Conservation (phyloP, 2,329 filamentous ascomycete species). For the Cordyceps cateniannulata region DNA sequence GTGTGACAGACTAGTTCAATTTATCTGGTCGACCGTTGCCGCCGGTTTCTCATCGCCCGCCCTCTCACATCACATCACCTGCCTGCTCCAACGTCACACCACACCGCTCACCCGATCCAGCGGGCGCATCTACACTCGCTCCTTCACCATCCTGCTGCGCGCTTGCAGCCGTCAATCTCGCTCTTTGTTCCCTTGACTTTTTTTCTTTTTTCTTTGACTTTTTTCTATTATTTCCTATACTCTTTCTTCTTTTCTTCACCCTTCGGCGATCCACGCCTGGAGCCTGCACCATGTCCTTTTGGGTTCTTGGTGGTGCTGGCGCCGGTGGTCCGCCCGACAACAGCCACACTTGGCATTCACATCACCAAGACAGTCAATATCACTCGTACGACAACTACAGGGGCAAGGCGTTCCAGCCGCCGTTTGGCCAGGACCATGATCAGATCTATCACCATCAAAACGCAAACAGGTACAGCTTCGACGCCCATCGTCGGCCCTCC, state of each 20-base stretch:
- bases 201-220: background rate
- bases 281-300: slow-evolving; percentile 36
- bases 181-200: background rate
- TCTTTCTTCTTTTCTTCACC: background rate
- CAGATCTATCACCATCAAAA: slow-evolving; percentile 13
- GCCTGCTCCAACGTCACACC: background rate
- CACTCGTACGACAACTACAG: background rate
- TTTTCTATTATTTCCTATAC: background rate
- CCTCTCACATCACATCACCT: background rate
- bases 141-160: background rate
- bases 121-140: background rate
- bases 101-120: slow-evolving; percentile 7
- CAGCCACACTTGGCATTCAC: background rate
- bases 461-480: slow-evolving; percentile 2
- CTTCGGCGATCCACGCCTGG: slow-evolving; percentile 9
- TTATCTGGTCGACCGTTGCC: background rate
- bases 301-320: slow-evolving; percentile 30
- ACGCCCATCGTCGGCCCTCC: background rate
- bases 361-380: background rate
- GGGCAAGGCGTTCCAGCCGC: background rate
- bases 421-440: background rate
- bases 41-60: background rate
- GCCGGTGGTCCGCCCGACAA: slow-evolving; percentile 16
- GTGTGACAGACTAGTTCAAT: background rate
- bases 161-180: background rate